Evolutionary conservation across 305 asterid species (phyloP), one percentile per base, ranked within the genome.

Genomic region (Fraxinus sp.): DNA sequence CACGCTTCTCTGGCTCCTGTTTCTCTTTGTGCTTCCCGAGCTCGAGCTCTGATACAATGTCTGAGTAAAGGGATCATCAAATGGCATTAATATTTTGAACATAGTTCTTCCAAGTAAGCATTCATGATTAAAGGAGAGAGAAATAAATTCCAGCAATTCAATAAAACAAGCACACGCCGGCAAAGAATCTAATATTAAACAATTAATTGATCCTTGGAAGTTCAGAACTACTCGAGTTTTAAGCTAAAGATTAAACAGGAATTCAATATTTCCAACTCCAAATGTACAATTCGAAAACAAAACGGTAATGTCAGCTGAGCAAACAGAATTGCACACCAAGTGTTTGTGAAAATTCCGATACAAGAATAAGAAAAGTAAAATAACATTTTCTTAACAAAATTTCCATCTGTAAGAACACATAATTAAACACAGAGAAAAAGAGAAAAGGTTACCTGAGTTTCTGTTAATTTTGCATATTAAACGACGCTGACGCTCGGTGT

Each of bases 11-110:
- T 7, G 91, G 90, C 87, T 91, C 91, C 83, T 80, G 74, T 89
- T 83, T 89, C 85, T 76, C 85, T 18, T 78, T 84, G 30, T 92
- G 91, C 88, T 92, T 94, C 89, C 91, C 90, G 73, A 94, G 88
- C 80, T 95, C 99, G 86, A 94, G 94, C 91, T 89, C 97, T 49
- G 99, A 93, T 57, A 86, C 82, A 89, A 92, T 90, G 94, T 94
- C 99, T 4, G 85, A 82, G 85, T 80, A 89, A 86, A 90, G 87
- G 74, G 83, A 88, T 89, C 88, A 88, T 78, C 86, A 88, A 88
- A 82, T 85, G 81, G 79, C 79, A 76, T 81, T 81, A 46, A 28
- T 28, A n/a, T 73, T 44, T 72, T 22, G 33, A 46, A 84, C 80
- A 76, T 72, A 76, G 70, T 72, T 28, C 77, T 18, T 77, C 74